phyloP scores from a whole-genome alignment of 225 moss, liverwort and hornwort genomes.

The Physcomitrium patens region DNA sequence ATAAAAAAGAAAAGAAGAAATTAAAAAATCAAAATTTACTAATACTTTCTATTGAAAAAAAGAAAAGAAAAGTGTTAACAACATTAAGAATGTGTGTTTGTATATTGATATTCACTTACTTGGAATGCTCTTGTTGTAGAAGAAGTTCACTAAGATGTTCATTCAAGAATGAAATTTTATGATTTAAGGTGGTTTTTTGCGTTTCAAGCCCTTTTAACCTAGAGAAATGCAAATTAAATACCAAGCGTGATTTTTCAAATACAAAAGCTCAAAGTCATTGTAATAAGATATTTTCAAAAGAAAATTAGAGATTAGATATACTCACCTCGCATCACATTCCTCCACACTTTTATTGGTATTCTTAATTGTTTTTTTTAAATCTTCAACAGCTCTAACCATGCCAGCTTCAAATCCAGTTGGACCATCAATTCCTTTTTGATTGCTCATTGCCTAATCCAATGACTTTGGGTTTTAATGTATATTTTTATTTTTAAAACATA shows the following conservation, averaged over 20 bases:
- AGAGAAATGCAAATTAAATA: background rate
- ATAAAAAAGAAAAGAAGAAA: background rate
- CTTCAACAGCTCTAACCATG: conserved; percentile 49
- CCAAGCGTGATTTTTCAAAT: background rate
- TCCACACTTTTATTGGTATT: conserved; percentile 40
- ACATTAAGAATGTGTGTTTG: too few relatives aligned
- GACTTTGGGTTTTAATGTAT: background rate
- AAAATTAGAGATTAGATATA: background rate
- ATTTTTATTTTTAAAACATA: background rate
- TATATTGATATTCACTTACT: conserved; percentile 24
- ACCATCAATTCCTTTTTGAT: conserved; percentile 74
- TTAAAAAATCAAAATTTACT: too few relatives aligned
- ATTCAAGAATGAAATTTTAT: conserved; percentile 23
- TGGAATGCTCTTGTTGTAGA: conserved; percentile 54
- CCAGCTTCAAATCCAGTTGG: conserved; percentile 70
- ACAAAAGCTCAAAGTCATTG: background rate
- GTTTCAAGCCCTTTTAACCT: conserved; percentile 53
- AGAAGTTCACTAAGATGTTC: conserved; percentile 8
- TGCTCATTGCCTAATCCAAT: conserved; percentile 48
- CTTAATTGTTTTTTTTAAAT: conserved; percentile 58
- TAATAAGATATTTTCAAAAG: background rate
- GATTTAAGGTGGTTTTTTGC: conserved; percentile 8
- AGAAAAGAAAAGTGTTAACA: too few relatives aligned
- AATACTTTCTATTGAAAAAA: too few relatives aligned
- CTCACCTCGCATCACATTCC: conserved; percentile 48